These are phyloP conservation scores for Solanum megistacrolobum DNA, from an alignment of 257 asterid species.

Conservation along the genomic window DNA sequence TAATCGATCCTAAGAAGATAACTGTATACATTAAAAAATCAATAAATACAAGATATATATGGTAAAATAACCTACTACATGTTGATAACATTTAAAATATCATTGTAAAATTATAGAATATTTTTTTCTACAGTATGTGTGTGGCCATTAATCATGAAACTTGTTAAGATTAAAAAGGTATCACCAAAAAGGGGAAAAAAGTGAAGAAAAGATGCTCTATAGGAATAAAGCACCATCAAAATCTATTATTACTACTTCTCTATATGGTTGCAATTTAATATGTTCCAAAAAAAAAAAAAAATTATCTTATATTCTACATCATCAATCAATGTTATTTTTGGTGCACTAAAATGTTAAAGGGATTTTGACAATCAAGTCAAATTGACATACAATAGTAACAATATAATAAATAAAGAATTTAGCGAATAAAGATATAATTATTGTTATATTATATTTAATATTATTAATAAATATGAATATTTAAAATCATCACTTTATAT, in stretches of 20 bases:
- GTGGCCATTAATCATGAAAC: neutral
- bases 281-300: neutral
- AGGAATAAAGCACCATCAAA: neutral
- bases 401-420: neutral
- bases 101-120: neutral
- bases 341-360: neutral
- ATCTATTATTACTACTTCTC: neutral
- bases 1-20: neutral
- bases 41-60: neutral
- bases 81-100: neutral
- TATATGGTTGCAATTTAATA: neutral
- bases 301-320: neutral
- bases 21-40: neutral
- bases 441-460: too few relatives aligned
- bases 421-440: neutral
- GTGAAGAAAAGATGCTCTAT: neutral
- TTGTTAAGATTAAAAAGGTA: neutral
- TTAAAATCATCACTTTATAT: too few relatives aligned
- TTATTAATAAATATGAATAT: too few relatives aligned
- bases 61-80: neutral
- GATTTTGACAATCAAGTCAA: neutral
- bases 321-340: neutral
- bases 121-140: neutral
- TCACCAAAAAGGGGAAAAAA: neutral
- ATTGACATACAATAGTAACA: neutral